Evolutionary conservation across 2,329 filamentous ascomycete genomes (phyloP).

Genomic region (Fusarium xylarioides): DNA sequence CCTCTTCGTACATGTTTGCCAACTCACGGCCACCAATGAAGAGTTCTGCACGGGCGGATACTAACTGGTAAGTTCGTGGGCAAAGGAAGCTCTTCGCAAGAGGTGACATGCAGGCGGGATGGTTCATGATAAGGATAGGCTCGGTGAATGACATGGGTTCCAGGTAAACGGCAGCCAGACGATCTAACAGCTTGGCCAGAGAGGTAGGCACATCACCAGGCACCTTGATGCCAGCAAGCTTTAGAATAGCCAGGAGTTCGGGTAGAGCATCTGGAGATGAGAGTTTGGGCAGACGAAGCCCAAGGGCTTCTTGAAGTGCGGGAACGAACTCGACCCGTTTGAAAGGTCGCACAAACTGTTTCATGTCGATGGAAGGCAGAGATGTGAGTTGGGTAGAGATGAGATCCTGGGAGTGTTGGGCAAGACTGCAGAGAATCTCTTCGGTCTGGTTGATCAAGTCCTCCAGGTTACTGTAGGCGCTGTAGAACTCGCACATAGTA

Average conservation of each 20-base stretch:
- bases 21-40: constrained; percentile 84
- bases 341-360: constrained; percentile 65
- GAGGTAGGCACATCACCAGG: constrained; percentile 71
- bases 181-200: constrained; percentile 78
- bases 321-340: constrained; percentile 82
- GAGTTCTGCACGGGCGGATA: constrained; percentile 85
- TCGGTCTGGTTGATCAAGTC: constrained; percentile 82
- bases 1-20: constrained; percentile 98
- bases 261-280: constrained; percentile 62
- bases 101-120: constrained; percentile 90
- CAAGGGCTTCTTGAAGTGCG: constrained; percentile 74
- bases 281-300: constrained; percentile 72
- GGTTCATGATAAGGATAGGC: constrained; percentile 88
- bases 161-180: constrained; percentile 77
- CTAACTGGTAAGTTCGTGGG: constrained; percentile 71
- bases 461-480: constrained; percentile 79
- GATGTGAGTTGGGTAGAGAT: constrained; percentile 56
- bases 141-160: constrained; percentile 74
- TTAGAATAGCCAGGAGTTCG: constrained; percentile 62
- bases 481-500: constrained; percentile 97
- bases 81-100: constrained; percentile 87
- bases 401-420: constrained; percentile 58
- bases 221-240: constrained; percentile 69
- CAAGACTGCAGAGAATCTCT: constrained; percentile 70
- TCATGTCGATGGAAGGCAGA: constrained; percentile 59